Conservation (phyloP, 108 stramenopile species). For the Conticribra guillardii region DNA sequence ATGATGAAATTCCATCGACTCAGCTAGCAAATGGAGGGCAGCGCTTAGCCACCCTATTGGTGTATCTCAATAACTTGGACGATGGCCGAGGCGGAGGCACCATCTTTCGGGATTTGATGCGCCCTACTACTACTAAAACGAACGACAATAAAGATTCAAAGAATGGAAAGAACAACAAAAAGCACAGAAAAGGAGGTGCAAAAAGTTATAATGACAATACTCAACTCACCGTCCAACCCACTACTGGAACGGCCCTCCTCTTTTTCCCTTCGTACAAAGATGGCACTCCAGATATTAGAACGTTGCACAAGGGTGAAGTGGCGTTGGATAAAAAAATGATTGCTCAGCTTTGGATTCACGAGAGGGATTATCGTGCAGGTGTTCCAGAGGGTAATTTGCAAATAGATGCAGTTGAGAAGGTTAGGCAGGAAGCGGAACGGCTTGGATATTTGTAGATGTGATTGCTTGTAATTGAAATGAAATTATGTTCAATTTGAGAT, state of each 20-base stretch:
- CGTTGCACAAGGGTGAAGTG: constrained; percentile 75
- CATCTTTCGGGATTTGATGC: constrained; percentile 69
- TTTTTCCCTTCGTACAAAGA: constrained; percentile 74
- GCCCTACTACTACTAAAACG: background rate
- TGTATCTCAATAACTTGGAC: constrained; percentile 78
- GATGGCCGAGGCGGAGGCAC: constrained; percentile 67
- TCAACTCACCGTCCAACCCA: constrained; percentile 63
- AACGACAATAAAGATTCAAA: constrained; percentile 6
- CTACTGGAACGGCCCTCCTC: constrained; percentile 61
- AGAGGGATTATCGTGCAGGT: constrained; percentile 55
- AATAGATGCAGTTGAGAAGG: constrained; percentile 39
- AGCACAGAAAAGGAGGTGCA: too few species aligned
- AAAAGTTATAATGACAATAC: too few species aligned
- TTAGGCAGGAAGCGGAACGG: constrained; percentile 33
- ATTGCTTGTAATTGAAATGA: too few species aligned
- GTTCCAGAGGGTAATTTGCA: constrained; percentile 70
- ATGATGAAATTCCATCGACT: constrained; percentile 67
- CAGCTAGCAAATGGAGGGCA: constrained; percentile 75
- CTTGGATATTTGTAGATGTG: constrained; percentile 20
- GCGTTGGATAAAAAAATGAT: constrained; percentile 71
- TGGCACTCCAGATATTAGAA: constrained; percentile 65
- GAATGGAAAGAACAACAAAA: constrained; percentile 9
- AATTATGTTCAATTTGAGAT: too few species aligned
- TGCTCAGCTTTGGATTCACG: constrained; percentile 80
- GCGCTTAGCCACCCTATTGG: constrained; percentile 80